Evolutionary conservation across 1,284 basidiomycete genomes (phyloP).

Genomic region (Fomitiporia mediterranea): DNA sequence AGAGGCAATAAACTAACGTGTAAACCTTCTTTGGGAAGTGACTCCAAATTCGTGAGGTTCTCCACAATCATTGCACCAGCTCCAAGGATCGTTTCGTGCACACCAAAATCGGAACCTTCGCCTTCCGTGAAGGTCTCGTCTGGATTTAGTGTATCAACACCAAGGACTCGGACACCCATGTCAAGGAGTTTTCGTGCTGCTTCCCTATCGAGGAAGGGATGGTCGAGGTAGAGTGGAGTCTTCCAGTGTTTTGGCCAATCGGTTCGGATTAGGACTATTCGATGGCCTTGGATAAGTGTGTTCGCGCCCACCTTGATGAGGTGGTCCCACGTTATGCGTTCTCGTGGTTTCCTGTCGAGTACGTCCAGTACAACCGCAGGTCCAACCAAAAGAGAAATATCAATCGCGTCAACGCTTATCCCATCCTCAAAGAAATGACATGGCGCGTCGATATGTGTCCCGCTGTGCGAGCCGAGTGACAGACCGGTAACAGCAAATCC

Average conservation of each 20-base stretch:
- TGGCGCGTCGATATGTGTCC: constrained; percentile 73
- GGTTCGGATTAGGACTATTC: constrained; percentile 48
- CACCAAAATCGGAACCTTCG: constrained; percentile 38
- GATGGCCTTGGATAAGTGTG: constrained; percentile 30
- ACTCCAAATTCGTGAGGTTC: constrained; percentile 52
- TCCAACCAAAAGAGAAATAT: constrained; percentile 46
- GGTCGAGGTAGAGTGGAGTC: constrained; percentile 47
- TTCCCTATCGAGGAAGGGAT: constrained; percentile 56
- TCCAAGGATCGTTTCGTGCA: constrained; percentile 55
- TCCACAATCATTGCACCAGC: constrained; percentile 60
- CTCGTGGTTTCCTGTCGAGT: constrained; percentile 33
- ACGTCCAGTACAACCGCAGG: constrained; percentile 43
- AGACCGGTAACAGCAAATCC: constrained; percentile 49
- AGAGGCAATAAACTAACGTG: constrained; percentile 54
- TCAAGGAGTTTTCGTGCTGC: constrained; percentile 46
- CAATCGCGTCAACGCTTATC: constrained; percentile 50
- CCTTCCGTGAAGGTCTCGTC: constrained; percentile 50
- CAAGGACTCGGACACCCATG: constrained; percentile 50
- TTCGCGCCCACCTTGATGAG: constrained; percentile 32
- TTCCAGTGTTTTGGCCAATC: constrained; percentile 58
- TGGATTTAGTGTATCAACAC: constrained; percentile 59
- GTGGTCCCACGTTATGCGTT: constrained; percentile 50
- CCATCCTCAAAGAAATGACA: constrained; percentile 59
- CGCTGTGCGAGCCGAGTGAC: constrained; percentile 52
- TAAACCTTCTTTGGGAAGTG: constrained; percentile 35